Evolutionary conservation across 305 asterid genomes (phyloP).

Genomic region (Andrographis paniculata): DNA sequence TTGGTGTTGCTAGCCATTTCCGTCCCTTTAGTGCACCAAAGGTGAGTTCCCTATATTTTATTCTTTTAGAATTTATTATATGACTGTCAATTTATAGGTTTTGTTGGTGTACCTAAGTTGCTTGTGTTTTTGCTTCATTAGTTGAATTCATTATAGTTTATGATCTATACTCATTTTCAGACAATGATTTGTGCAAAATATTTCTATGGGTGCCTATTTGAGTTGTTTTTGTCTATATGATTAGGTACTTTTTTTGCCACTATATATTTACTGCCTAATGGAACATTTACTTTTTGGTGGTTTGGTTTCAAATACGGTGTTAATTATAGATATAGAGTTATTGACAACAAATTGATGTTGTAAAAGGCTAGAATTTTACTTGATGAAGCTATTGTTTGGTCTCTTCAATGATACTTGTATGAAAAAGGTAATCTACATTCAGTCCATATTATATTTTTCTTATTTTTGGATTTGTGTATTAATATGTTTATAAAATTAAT

Average conservation of each 20-base stretch:
- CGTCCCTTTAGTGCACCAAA: too few species aligned
- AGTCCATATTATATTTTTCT: background rate
- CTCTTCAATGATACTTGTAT: conserved; percentile 88
- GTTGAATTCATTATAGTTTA: background rate
- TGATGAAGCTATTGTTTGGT: conserved; percentile 98
- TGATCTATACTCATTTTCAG: background rate
- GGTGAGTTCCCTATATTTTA: too few species aligned
- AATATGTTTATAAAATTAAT: too few species aligned
- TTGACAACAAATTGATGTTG: conserved; percentile 87
- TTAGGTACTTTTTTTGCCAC: background rate
- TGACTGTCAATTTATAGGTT: background rate
- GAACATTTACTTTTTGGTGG: conserved; percentile 6
- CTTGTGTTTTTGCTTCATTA: too few species aligned
- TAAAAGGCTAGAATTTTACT: conserved; percentile 76
- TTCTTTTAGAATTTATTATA: too few species aligned
- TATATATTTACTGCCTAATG: conserved; percentile 4
- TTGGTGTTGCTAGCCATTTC: too few species aligned
- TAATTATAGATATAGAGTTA: conserved; percentile 65
- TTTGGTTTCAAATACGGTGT: conserved; percentile 66
- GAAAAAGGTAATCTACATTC: conserved; percentile 63
- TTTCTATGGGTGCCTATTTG: conserved; percentile 9
- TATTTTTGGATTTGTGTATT: too few species aligned
- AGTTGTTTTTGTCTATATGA: conserved; percentile 10
- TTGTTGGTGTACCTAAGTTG: too few species aligned
- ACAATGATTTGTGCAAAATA: background rate